Base-by-base conservation (phyloP, 352 stramenopile species). In the Pythium sp. region DNA sequence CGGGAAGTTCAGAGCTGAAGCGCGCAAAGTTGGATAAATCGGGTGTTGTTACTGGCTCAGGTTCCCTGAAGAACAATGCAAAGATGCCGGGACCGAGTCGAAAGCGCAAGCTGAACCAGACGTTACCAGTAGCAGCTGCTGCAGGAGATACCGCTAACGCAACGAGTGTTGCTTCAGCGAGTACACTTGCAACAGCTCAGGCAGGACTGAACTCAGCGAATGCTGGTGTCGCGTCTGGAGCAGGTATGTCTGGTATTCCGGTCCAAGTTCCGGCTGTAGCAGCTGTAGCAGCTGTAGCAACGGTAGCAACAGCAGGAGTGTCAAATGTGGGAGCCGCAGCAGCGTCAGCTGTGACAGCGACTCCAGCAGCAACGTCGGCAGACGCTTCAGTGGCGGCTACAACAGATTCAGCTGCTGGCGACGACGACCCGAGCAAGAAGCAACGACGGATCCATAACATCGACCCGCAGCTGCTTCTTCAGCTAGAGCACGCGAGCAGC, bases 341-440 rank as follows among this genome's bases (percentile, higher is more conserved):
- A 34, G 4, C 24, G 6, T 15, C 53, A 58, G 53, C 4, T 20
- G 47, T 28, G 24, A 8, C 22, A 54, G 5, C 62, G 49, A 47
- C 38, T 30, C 26, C 30, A 55, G 51, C 36, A 61, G 34, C n/a
- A 15, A 58, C 62, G 2, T 9, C 51, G 15, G 15, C 71, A 58
- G 46, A 62, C 8, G 57, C 30, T 3, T 53, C 62, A 6, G 32
- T 54, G 26, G 26, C 64, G 61, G 62, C 43, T 2, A 62, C 75
- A 34, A 24, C 18, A 24, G 43, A 51, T 51, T 51, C 60, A 1
- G 65, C 26, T 46, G 30, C 34, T 49, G 36, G 36, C 47, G 65
- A 86, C 26, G 88, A 95, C 18, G 92, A 98, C 34, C 89, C 97
- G 63, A 85, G 82, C 58, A 98, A 98, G 77, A 97, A 99, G 72